phyloP scores from a whole-genome alignment of 495 filamentous ascomycete species.

The Lindgomyces ingoldianus region DNA sequence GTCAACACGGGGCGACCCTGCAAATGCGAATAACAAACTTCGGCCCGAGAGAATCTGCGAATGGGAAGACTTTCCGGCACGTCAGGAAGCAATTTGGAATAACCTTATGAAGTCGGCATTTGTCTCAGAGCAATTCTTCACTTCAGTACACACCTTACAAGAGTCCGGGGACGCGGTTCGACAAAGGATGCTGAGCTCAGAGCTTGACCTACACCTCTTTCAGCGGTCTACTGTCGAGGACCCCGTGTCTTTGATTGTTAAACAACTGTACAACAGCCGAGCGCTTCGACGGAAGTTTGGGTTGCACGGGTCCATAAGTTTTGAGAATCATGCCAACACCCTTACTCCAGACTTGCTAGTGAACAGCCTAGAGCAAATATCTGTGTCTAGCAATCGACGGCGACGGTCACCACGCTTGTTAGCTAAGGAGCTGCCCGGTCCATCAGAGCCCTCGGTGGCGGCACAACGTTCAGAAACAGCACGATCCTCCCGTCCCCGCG shows the following conservation, averaged over 20 bases:
- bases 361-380: slow-evolving; percentile 17
- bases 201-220: slow-evolving; percentile 22
- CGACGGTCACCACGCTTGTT: not conserved
- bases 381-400: not conserved
- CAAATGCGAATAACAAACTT: slow-evolving; percentile 32
- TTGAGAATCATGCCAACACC: slow-evolving; percentile 34
- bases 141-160: slow-evolving; percentile 24
- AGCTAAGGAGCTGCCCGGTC: too few relatives aligned
- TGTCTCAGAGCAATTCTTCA: slow-evolving; percentile 23
- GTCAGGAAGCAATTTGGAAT: slow-evolving; percentile 24
- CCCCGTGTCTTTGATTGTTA: slow-evolving; percentile 17
- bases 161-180: slow-evolving; percentile 17
- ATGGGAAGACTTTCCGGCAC: slow-evolving; percentile 26
- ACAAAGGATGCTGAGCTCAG: slow-evolving; percentile 15
- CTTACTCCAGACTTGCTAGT: slow-evolving; percentile 20
- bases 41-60: slow-evolving; percentile 8
- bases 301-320: slow-evolving; percentile 17
- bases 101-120: slow-evolving; percentile 23
- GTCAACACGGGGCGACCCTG: slow-evolving; percentile 24
- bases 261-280: not conserved
- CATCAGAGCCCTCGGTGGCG: too few relatives aligned
- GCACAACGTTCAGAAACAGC: not conserved
- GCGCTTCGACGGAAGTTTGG: slow-evolving; percentile 17
- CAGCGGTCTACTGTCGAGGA: slow-evolving; percentile 20
- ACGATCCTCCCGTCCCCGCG: slow-evolving; percentile 28